phyloP scores from a whole-genome alignment of 495 filamentous ascomycete genomes.

The Talaromyces trachyspermus region DNA sequence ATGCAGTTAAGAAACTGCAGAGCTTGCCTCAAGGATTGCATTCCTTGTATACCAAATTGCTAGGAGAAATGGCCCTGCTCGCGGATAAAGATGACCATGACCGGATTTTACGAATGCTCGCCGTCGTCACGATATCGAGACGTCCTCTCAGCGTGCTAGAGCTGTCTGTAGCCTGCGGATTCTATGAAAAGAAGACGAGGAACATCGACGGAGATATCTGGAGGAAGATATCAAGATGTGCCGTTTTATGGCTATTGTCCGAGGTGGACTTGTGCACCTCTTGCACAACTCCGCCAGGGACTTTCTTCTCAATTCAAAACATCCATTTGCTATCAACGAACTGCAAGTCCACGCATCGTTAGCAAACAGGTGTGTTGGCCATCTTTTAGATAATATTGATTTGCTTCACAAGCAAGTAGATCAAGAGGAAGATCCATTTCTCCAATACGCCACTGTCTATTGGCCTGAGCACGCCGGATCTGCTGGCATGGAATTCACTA shows the following conservation, averaged over 20 bases:
- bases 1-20: conserved; percentile 11
- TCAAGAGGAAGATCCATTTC: conserved; percentile 3
- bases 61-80: conserved; percentile 11
- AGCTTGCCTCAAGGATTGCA: conserved; percentile 12
- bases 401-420: background rate
- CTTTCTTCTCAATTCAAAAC: conserved; percentile 10
- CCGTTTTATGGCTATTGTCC: conserved; percentile 13
- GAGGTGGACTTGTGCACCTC: conserved; percentile 12
- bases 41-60: conserved; percentile 13
- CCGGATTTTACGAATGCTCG: conserved; percentile 8
- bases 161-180: conserved; percentile 10
- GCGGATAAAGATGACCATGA: conserved; percentile 6
- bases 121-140: conserved; percentile 9
- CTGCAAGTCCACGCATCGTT: conserved; percentile 8
- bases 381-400: conserved; percentile 6
- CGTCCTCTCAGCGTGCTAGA: conserved; percentile 11
- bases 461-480: conserved; percentile 6
- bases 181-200: conserved; percentile 12
- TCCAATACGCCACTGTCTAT: conserved; percentile 5
- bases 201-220: conserved; percentile 6
- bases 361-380: conserved; percentile 8
- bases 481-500: conserved; percentile 1
- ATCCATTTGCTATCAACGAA: background rate
- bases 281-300: conserved; percentile 20
- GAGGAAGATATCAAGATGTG: conserved; percentile 14